Evolutionary conservation across 148 eudicot genomes (phyloP).

Genomic region (Camellia sinensis): DNA sequence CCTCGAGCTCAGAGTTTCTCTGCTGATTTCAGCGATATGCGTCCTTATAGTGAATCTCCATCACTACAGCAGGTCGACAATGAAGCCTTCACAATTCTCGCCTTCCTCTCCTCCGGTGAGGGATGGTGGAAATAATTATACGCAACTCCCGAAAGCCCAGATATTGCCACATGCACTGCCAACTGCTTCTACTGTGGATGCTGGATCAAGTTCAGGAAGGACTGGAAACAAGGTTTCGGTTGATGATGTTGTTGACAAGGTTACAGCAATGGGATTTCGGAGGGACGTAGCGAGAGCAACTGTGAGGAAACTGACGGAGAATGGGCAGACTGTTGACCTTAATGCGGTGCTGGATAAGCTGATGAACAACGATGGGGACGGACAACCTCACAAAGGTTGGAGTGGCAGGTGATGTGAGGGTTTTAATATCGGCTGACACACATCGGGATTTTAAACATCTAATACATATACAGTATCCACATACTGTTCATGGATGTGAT

Average conservation of each 20-base stretch:
- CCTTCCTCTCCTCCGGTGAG: neutral
- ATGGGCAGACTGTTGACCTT: slow-evolving; percentile 27
- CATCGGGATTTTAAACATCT: too few species aligned
- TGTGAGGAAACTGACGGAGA: slow-evolving; percentile 20
- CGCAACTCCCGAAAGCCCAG: slow-evolving; percentile 9
- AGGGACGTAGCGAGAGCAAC: slow-evolving; percentile 21
- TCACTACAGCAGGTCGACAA: neutral
- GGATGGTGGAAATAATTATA: slow-evolving; percentile 5
- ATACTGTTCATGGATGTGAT: too few species aligned
- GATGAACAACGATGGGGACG: slow-evolving; percentile 14
- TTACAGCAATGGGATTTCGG: slow-evolving; percentile 30
- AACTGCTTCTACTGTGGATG: slow-evolving; percentile 12
- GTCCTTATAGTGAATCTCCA: neutral
- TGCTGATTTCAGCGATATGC: neutral
- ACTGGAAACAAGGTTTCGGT: slow-evolving; percentile 20
- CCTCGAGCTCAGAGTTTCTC: neutral
- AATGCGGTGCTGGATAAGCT: slow-evolving; percentile 31
- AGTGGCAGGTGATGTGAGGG: slow-evolving; percentile 3
- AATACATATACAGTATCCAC: too few species aligned
- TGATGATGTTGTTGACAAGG: slow-evolving; percentile 27
- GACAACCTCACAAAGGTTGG: neutral
- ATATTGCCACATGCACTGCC: slow-evolving; percentile 18
- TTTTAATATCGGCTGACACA: too few species aligned
- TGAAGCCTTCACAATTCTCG: neutral
- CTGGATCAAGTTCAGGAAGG: slow-evolving; percentile 15